These are phyloP conservation scores for Xenosphaeropsis pyriputrescens DNA, from an alignment of 2,329 filamentous ascomycete genomes.

Conservation along the genomic window DNA sequence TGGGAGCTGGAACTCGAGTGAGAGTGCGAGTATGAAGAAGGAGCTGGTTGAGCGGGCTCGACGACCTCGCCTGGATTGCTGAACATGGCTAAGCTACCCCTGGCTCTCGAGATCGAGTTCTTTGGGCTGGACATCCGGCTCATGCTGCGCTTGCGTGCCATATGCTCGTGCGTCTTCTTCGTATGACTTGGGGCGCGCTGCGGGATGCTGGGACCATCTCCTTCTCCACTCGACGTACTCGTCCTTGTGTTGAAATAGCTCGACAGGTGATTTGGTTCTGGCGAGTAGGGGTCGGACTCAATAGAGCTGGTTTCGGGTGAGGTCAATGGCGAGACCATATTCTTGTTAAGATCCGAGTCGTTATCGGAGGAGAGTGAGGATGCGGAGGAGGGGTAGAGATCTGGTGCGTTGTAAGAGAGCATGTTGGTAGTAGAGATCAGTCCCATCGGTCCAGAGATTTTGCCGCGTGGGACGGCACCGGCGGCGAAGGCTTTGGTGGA, in stretches of 20 bases:
- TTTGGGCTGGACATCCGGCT: slow-evolving; percentile 36
- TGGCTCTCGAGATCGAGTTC: too few species aligned
- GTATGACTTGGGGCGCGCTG: slow-evolving; percentile 74
- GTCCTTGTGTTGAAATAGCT: slow-evolving; percentile 35
- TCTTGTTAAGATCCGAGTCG: slow-evolving; percentile 54
- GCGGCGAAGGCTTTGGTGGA: slow-evolving; percentile 4
- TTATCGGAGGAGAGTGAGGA: slow-evolving; percentile 44
- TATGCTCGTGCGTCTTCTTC: slow-evolving; percentile 67
- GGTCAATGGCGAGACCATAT: slow-evolving; percentile 21
- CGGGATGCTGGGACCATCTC: slow-evolving; percentile 51
- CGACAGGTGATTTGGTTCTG: slow-evolving; percentile 51
- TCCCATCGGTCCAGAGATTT: slow-evolving; percentile 80
- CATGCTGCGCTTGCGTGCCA: slow-evolving; percentile 55
- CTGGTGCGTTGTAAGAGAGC: slow-evolving; percentile 86
- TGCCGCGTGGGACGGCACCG: slow-evolving; percentile 24
- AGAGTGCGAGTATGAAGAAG: too few species aligned
- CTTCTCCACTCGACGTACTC: slow-evolving; percentile 16
- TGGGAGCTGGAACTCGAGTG: too few species aligned
- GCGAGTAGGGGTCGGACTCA: slow-evolving; percentile 28
- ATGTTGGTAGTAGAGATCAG: slow-evolving; percentile 92
- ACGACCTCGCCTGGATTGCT: slow-evolving; percentile 11
- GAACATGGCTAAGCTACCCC: slow-evolving; percentile 12
- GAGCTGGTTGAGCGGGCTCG: slow-evolving; percentile 6
- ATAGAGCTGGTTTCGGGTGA: slow-evolving; percentile 28
- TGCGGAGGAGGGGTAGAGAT: slow-evolving; percentile 39